Evolutionary conservation across 371 early-diverging fungal genomes (phyloP).

Genomic region (Lichtheimia hyalospora): DNA sequence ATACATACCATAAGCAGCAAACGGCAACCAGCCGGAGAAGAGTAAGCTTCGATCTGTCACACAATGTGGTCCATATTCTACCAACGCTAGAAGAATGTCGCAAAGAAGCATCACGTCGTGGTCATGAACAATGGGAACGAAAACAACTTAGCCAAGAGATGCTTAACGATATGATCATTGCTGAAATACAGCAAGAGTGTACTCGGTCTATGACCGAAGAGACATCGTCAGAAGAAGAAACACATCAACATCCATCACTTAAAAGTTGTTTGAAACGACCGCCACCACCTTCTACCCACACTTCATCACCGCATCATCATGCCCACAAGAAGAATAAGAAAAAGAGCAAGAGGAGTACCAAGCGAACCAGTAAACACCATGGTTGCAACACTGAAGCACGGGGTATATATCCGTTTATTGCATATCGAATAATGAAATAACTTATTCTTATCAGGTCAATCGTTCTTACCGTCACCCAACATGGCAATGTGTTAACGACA

Average conservation of each 20-base stretch:
- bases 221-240: background rate
- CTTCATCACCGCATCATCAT: background rate
- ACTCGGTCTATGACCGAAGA: conserved; percentile 1
- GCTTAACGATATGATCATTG: conserved; percentile 39
- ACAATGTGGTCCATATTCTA: conserved; percentile 41
- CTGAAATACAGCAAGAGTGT: conserved; percentile 35
- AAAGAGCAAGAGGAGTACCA: conserved; percentile 41
- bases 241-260: background rate
- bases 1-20: too few relatives aligned
- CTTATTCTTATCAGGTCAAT: too few relatives aligned
- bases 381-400: conserved; percentile 32
- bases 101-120: conserved; percentile 25
- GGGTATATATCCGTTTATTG: conserved; percentile 9
- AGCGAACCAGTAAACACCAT: conserved; percentile 70
- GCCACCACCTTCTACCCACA: background rate
- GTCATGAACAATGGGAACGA: conserved; percentile 37
- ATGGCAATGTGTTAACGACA: too few relatives aligned
- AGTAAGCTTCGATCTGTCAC: conserved; percentile 48
- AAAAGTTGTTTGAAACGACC: conserved; percentile 29
- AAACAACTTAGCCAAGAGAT: conserved; percentile 33
- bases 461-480: too few relatives aligned
- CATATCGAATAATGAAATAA: too few relatives aligned
- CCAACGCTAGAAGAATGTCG: conserved; percentile 38
- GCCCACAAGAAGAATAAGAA: conserved; percentile 10
- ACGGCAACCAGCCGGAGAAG: conserved; percentile 17